Percentiles rank a stretch among this genome's conserved stretches.
Evolutionary conservation across 306 rosid genomes (phyloP).

Genomic region (Acacia acuminata): DNA sequence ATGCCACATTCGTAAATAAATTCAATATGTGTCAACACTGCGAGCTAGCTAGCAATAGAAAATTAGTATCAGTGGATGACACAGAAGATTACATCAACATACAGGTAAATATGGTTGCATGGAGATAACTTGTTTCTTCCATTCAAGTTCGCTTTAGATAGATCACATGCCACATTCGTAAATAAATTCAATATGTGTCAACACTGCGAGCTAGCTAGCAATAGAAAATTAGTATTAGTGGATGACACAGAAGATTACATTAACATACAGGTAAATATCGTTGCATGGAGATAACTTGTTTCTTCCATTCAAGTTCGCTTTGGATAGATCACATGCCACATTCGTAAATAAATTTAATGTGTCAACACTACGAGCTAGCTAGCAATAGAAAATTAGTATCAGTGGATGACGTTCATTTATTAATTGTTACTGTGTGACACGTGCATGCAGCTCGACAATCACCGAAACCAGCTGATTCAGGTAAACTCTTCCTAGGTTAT

Average conservation of each 20-base stretch:
- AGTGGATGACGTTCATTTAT: background rate
- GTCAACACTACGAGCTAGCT: background rate
- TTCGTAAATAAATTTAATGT: background rate
- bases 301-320: background rate
- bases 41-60: too few species aligned
- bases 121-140: too few species aligned
- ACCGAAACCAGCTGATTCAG: constrained; percentile 87
- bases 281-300: background rate
- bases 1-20: too few species aligned
- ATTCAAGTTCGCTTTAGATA: too few species aligned
- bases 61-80: too few species aligned
- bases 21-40: too few species aligned
- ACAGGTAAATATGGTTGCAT: too few species aligned
- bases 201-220: too few species aligned
- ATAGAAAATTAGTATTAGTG: too few species aligned
- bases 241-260: constrained; percentile 90
- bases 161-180: too few species aligned
- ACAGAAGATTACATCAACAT: too few species aligned
- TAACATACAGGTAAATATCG: constrained; percentile 69
- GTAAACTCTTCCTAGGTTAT: constrained; percentile 34
- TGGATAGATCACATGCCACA: background rate
- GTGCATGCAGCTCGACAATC: constrained; percentile 76
- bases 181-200: too few species aligned
- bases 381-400: background rate
- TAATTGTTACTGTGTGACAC: background rate